Conservation (phyloP, 257 asterid species). For the Salvia hispanica region DNA sequence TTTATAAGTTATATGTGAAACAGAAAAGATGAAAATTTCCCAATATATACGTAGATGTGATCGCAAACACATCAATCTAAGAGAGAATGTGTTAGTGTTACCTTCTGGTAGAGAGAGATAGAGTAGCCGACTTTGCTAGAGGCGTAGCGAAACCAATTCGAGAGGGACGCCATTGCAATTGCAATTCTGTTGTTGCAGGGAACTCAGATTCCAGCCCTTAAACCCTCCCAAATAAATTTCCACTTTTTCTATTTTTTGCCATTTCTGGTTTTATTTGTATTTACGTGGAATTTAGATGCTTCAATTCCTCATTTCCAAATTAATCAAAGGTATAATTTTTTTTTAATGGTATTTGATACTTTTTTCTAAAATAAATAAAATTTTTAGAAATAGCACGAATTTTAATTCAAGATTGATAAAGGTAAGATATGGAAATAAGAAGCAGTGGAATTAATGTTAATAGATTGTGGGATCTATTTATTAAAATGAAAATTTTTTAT, state of each 20-base stretch:
- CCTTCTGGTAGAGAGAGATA: slow-evolving; percentile 58
- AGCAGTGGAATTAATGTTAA: no score
- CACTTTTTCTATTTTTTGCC: neutral
- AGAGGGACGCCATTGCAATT: slow-evolving; percentile 55
- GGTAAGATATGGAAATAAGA: no score
- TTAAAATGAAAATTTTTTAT: no score
- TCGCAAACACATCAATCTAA: neutral
- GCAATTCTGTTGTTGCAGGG: neutral
- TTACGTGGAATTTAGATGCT: neutral
- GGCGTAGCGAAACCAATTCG: slow-evolving; percentile 64
- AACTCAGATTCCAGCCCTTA: slow-evolving; percentile 20
- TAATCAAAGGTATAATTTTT: no score
- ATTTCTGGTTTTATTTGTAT: neutral
- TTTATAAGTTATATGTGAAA: neutral
- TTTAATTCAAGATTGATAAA: no score
- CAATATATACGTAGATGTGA: no score
- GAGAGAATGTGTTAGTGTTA: slow-evolving; percentile 26
- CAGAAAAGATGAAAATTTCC: neutral
- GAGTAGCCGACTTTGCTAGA: slow-evolving; percentile 63
- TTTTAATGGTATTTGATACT: no score
- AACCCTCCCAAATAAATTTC: slow-evolving; percentile 29
- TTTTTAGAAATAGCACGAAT: no score
- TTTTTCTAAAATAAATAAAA: no score
- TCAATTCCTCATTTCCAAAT: no score
- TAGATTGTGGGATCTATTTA: no score